Base-by-base conservation (phyloP, 164 flowering plant genomes). In the Umbellularia californica region DNA sequence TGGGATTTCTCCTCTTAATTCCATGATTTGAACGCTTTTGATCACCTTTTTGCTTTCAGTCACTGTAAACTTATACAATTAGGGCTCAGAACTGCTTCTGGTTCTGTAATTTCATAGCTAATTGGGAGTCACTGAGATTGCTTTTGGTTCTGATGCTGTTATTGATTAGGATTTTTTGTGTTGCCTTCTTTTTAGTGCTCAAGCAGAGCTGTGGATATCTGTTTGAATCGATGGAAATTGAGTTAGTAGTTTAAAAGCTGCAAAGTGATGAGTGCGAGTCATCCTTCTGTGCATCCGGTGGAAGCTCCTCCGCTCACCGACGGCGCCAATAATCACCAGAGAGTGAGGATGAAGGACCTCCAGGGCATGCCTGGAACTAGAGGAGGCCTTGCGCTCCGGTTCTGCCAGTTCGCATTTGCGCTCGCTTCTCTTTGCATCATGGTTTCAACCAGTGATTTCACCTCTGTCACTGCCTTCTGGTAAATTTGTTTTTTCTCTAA, bases 281-380 rank as follows among this genome's bases (percentile, higher is more conserved):
- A 84, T 81, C 88, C 90, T 15, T 77, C 92, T 74, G 93, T 94
- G 65, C 96, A 94, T 66, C 98, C 98, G 1, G 87, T 88, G 41
- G 97, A 89, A 65, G 92, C 90, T 72, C 90, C 89, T 12, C 91
- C 92, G 5, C 73, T 83, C 13, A 86, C 77, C 28, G 89, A 72
- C 6, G 85, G 70, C 5, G 50, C 69, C 22, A 82, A 65, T 41
- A 71, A 67, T 65, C 78, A 74, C 0, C 88, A 85, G 1, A 86
- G 91, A 71, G 85, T 85, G 74, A 85, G 95, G 81, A 90, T 94
- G 97, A 88, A 88, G 84, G 95, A 91, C 69, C 62, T 91, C 30
- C 93, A 89, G 74, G 98, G 98, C 41, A 91, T 89, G 97, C 93
- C 97, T 2, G 98, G 93, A 1, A 94, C 98, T 0, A 67, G 70